These are phyloP conservation scores for Annulohypoxylon stygium DNA, from an alignment of 495 filamentous ascomycete species.

Conservation along the genomic window DNA sequence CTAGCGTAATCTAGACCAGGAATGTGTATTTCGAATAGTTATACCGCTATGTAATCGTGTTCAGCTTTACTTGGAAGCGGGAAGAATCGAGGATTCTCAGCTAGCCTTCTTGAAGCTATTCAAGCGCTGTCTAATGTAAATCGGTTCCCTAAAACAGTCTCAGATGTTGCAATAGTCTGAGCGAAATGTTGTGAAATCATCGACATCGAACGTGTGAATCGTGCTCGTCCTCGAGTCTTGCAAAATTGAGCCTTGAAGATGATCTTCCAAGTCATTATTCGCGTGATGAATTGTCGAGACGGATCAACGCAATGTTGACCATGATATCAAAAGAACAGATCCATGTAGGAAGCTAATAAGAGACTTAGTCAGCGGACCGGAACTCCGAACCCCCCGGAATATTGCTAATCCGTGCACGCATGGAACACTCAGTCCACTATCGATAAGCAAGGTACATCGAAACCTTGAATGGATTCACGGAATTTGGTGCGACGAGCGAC, in stretches of 20 bases:
- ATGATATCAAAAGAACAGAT: neutral
- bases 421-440: neutral
- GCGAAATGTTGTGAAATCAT: too few species aligned
- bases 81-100: neutral
- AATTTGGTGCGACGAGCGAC: conserved; percentile 37
- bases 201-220: neutral
- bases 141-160: neutral
- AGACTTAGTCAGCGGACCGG: neutral
- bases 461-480: neutral
- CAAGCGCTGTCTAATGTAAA: neutral
- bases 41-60: neutral
- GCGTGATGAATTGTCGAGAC: neutral
- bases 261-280: neutral
- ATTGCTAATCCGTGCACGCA: neutral
- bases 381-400: neutral
- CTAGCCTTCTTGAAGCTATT: neutral
- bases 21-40: neutral
- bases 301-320: neutral
- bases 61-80: neutral
- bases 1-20: neutral
- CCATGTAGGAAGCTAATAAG: neutral
- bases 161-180: neutral
- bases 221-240: too few species aligned
- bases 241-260: too few species aligned
- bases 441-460: conserved; percentile 10